These are phyloP conservation scores for Chamaenerion angustifolium DNA, from an alignment of 345 rosid genomes.

Conservation along the genomic window DNA sequence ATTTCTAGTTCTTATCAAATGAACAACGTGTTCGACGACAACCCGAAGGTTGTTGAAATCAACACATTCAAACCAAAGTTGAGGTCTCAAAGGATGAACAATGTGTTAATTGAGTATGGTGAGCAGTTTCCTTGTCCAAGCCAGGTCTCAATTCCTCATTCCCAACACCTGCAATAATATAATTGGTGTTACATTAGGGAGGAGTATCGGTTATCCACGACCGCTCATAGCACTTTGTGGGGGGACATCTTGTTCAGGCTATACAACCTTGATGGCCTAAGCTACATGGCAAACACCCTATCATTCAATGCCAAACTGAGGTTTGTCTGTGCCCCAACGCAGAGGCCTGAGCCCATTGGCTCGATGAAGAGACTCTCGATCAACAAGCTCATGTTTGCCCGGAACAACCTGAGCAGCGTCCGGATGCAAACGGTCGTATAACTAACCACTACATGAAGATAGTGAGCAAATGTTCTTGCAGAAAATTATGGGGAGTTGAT, in stretches of 20 bases:
- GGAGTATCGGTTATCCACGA: conserved; percentile 11
- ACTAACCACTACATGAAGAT: no score
- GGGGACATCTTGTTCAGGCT: conserved; percentile 40
- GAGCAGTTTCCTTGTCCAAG: conserved; percentile 24
- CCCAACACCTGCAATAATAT: conserved; percentile 18
- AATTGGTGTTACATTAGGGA: conserved; percentile 24
- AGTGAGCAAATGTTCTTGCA: neutral
- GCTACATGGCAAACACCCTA: conserved; percentile 69
- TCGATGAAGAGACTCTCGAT: conserved; percentile 47
- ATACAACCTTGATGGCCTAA: conserved; percentile 30
- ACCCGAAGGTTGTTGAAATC: conserved; percentile 47
- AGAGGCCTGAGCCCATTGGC: conserved; percentile 42
- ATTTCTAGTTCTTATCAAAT: conserved; percentile 12
- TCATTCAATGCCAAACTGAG: conserved; percentile 75
- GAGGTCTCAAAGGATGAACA: conserved; percentile 28
- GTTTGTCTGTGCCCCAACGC: conserved; percentile 68
- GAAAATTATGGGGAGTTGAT: no score
- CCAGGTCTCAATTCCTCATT: conserved; percentile 15
- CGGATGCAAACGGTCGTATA: conserved; percentile 36
- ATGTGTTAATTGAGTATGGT: conserved; percentile 23
- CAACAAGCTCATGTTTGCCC: conserved; percentile 47
- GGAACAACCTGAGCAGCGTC: conserved; percentile 45
- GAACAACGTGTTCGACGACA: conserved; percentile 29
- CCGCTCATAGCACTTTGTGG: conserved; percentile 52
- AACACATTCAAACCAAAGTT: conserved; percentile 40